phyloP scores from a whole-genome alignment of 176 grass and related monocot genomes.

The Triticum timopheevii region DNA sequence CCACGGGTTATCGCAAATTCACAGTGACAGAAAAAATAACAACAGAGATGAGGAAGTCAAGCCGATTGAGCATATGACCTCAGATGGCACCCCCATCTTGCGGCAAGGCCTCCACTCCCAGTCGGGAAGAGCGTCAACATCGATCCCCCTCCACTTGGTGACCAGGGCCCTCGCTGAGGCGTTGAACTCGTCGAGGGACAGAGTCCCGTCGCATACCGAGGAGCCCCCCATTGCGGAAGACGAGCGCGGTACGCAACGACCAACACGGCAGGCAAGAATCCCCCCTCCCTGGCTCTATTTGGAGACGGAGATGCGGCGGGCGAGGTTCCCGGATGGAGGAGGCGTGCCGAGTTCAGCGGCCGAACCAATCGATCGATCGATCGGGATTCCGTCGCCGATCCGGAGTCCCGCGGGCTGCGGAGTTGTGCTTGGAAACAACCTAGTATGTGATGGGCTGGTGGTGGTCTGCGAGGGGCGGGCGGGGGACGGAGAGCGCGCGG shows the following conservation, averaged over 20 bases:
- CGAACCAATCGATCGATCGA: background rate
- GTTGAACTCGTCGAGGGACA: conserved; percentile 52
- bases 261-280: background rate
- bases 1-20: background rate
- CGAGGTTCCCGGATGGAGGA: background rate
- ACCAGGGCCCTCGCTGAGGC: conserved; percentile 48
- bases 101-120: conserved; percentile 66
- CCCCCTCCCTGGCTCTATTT: background rate
- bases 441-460: background rate
- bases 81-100: conserved; percentile 40
- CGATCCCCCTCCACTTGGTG: conserved; percentile 59
- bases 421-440: background rate
- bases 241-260: background rate
- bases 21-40: background rate
- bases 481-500: background rate
- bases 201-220: conserved; percentile 43
- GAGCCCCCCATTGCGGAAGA: conserved; percentile 38
- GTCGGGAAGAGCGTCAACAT: conserved; percentile 46
- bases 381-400: background rate
- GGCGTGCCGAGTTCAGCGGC: background rate
- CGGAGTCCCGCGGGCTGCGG: background rate
- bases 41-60: background rate
- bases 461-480: background rate
- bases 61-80: background rate
- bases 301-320: background rate